Evolutionary conservation across 23 red algal species (phyloP).

Genomic region (Agarophyton chilense): DNA sequence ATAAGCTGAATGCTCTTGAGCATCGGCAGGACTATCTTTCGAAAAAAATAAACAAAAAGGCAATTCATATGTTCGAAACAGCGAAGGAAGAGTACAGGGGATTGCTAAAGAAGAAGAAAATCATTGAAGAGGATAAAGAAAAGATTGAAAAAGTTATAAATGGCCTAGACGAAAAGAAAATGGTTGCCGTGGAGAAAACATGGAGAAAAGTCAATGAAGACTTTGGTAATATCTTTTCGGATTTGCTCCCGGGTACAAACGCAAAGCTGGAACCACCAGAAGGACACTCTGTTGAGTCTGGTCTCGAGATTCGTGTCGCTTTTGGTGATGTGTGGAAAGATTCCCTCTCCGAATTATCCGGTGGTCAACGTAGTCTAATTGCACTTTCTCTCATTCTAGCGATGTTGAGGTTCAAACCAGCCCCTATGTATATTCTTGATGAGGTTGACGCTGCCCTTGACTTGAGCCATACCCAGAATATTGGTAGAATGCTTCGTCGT

Average conservation of each 20-base stretch:
- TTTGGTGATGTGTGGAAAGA: constrained; percentile 94
- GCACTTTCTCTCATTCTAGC: constrained; percentile 95
- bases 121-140: constrained; percentile 90
- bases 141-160: constrained; percentile 92
- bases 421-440: constrained; percentile 98
- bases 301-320: constrained; percentile 91
- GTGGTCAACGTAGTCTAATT: constrained; percentile 93
- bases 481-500: constrained; percentile 86
- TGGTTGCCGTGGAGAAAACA: constrained; percentile 88
- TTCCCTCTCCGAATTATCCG: constrained; percentile 91
- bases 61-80: constrained; percentile 90
- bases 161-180: constrained; percentile 97
- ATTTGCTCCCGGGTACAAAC: constrained; percentile 80
- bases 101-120: constrained; percentile 89
- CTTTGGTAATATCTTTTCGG: constrained; percentile 89
- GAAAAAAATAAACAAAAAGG: constrained; percentile 88
- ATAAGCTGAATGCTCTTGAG: constrained; percentile 41
- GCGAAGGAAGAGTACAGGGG: constrained; percentile 92
- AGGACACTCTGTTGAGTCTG: constrained; percentile 69
- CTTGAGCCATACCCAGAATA: constrained; percentile 99
- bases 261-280: constrained; percentile 79
- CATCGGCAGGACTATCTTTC: constrained; percentile 47
- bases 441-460: constrained; percentile 98
- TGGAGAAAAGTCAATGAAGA: constrained; percentile 93
- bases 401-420: constrained; percentile 97